Evolutionary conservation across 2,329 filamentous ascomycete genomes (phyloP), one percentile per base, ranked within the genome.

Genomic region (Dactylellina haptotyla): DNA sequence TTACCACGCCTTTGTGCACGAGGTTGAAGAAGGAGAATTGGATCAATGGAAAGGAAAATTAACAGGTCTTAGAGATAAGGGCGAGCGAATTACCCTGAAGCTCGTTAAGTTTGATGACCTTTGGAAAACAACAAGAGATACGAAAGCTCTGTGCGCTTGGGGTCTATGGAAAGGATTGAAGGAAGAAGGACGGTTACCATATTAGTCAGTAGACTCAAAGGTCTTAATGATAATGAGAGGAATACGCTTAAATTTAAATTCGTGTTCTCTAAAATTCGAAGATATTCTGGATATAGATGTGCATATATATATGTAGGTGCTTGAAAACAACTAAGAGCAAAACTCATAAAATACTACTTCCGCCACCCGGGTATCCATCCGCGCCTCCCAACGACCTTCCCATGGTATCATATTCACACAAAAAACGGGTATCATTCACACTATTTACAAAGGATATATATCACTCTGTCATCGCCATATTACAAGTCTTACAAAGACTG

Each of bases 31-130:
- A 30, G 79, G 77, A 0, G 82, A 85, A 78, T 79, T 89, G 57
- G 78, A 80, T 12, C 83, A 86, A 62, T 88, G 85, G 86, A 84
- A 82, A 32, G 87, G 87, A 1, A 84, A 83, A 57, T 78, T 88
- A 56, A 88, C 87, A 20, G 87, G 87, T 0, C 76, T 88, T 76
- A 81, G 87, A 56, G 83, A 85, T 4, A 78, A 87, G 6, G 87
- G 87, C 1, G 87, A 89, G 81, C 87, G 83, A 81, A 89, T 89
- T 75, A 87, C 86, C 9, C 80, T 89, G 64, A 87, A 86, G 79
- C 78, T 89, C 26, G 85, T 89, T 10, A 83, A 80, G 46, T 82
- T 88, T 81, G 80, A 82, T 76, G 82, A 88, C 75, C 80, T 87
- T 6, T 89, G 87, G 87, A 82, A 79, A 74, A 85, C 85, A 76